A percentile compares a stretch with the other conserved stretches of the same genome.
Conservation (phyloP, 2,329 filamentous ascomycete species). For the Sarocladium brachiariae region DNA sequence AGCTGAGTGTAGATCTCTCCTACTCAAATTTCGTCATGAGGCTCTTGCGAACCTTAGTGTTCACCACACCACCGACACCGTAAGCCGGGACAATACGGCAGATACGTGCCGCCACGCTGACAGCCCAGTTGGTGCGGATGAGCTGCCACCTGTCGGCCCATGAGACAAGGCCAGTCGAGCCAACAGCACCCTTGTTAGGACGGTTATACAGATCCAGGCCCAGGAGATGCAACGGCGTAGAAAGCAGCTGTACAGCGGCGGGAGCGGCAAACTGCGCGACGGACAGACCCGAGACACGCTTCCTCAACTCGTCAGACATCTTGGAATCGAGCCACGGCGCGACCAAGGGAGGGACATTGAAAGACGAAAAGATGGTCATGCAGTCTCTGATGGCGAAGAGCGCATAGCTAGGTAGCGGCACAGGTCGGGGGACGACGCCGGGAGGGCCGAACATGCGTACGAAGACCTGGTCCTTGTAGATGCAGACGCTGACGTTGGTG, state of each 20-base stretch:
- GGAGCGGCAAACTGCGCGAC: constrained; percentile 76
- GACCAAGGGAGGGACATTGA: constrained; percentile 78
- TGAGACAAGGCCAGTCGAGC: constrained; percentile 18
- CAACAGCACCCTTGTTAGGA: constrained; percentile 24
- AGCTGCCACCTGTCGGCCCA: constrained; percentile 56
- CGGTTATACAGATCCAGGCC: constrained; percentile 85
- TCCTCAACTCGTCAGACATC: constrained; percentile 41
- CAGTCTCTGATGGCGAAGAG: constrained; percentile 80
- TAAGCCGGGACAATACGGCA: constrained; percentile 84
- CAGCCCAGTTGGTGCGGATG: constrained; percentile 68
- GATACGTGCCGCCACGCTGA: constrained; percentile 68
- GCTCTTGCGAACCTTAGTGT: constrained; percentile 59
- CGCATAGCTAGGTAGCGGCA: constrained; percentile 64
- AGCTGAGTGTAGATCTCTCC: too few species aligned
- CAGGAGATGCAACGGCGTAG: constrained; percentile 77
- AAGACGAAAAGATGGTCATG: constrained; percentile 84
- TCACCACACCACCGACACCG: constrained; percentile 81
- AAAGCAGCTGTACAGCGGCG: constrained; percentile 69
- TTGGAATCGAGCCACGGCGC: constrained; percentile 59
- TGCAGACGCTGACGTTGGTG: constrained; percentile 79
- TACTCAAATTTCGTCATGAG: constrained; percentile 57
- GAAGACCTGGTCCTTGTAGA: constrained; percentile 86
- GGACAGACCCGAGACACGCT: constrained; percentile 44
- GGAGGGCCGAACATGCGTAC: constrained; percentile 72
- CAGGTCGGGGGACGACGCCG: constrained; percentile 41